Percentiles rank a stretch among this genome's conserved stretches.
Conservation (phyloP, 2,329 filamentous ascomycete species). For the Fusarium euwallaceae region DNA sequence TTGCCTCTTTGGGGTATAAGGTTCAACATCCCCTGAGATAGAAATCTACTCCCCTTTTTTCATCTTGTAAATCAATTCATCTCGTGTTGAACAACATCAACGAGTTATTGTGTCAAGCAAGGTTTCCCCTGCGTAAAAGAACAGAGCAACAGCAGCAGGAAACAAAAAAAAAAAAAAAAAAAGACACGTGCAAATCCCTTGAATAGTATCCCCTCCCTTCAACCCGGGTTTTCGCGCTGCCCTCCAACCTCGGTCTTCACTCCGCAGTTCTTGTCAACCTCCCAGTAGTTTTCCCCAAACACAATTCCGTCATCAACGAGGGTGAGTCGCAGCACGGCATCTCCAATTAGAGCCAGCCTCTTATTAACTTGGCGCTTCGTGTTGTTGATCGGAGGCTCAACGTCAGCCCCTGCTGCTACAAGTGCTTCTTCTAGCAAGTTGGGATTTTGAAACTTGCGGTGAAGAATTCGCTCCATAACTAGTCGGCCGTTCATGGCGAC, state of each 20-base stretch:
- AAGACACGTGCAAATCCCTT: conserved; percentile 30
- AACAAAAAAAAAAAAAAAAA: conserved; percentile 17
- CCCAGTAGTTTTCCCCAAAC: no score
- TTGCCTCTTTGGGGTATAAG: conserved; percentile 5
- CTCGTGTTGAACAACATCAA: conserved; percentile 23
- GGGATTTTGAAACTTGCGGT: no score
- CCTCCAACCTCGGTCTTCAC: conserved; percentile 36
- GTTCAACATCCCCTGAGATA: neutral
- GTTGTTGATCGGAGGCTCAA: no score
- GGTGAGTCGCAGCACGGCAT: no score
- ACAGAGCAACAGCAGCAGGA: neutral
- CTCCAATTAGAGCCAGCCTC: no score
- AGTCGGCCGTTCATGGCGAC: no score
- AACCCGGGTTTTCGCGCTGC: conserved; percentile 33
- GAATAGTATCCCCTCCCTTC: neutral
- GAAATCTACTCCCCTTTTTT: neutral
- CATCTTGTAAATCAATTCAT: neutral
- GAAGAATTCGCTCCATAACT: no score
- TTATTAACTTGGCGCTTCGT: no score
- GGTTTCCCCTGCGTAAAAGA: conserved; percentile 3
- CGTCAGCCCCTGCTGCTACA: no score
- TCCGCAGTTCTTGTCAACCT: conserved; percentile 1
- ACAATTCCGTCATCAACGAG: no score
- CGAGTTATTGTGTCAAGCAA: conserved; percentile 16
- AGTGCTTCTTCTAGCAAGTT: no score